Conservation (phyloP, 139 green algal species). For the Zygnema cylindricum region DNA sequence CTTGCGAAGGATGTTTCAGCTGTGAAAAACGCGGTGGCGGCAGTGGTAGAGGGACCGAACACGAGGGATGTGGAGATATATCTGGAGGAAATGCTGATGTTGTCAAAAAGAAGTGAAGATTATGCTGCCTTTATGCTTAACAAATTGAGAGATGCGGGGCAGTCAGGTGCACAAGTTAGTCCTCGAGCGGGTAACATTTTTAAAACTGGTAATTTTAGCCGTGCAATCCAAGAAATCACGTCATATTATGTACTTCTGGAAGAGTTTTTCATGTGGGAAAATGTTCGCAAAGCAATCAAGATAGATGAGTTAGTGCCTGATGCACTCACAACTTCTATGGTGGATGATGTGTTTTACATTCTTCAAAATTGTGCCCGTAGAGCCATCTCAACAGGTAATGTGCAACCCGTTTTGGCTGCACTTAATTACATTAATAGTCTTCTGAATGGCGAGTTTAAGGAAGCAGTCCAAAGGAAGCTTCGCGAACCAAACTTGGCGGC, state of each 20-base stretch:
- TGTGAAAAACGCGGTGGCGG: slow-evolving; percentile 17
- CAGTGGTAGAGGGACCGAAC: slow-evolving; percentile 59
- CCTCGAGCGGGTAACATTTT: slow-evolving; percentile 4
- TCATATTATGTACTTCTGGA: slow-evolving; percentile 88
- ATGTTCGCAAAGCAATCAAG: slow-evolving; percentile 82
- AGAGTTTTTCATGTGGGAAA: slow-evolving; percentile 92
- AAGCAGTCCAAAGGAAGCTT: slow-evolving; percentile 68
- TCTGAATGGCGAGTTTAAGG: slow-evolving; percentile 67
- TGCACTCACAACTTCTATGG: slow-evolving; percentile 80
- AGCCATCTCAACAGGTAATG: slow-evolving; percentile 72
- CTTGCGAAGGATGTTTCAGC: slow-evolving; percentile 71
- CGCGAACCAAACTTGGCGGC: slow-evolving; percentile 53
- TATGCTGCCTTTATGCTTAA: slow-evolving; percentile 74
- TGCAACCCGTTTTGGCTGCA: slow-evolving; percentile 53
- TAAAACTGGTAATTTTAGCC: slow-evolving; percentile 19
- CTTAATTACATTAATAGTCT: slow-evolving; percentile 70
- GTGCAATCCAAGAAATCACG: slow-evolving; percentile 75
- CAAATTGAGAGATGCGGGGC: slow-evolving; percentile 55
- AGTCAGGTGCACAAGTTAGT: slow-evolving; percentile 6
- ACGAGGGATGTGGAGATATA: slow-evolving; percentile 73
- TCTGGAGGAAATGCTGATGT: slow-evolving; percentile 83
- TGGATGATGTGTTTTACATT: slow-evolving; percentile 96
- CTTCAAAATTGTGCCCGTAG: slow-evolving; percentile 81
- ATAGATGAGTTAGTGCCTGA: slow-evolving; percentile 81
- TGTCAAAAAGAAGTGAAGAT: slow-evolving; percentile 86